Evolutionary conservation across 2,329 filamentous ascomycete species (phyloP).

Genomic region (Microsporum canis): DNA sequence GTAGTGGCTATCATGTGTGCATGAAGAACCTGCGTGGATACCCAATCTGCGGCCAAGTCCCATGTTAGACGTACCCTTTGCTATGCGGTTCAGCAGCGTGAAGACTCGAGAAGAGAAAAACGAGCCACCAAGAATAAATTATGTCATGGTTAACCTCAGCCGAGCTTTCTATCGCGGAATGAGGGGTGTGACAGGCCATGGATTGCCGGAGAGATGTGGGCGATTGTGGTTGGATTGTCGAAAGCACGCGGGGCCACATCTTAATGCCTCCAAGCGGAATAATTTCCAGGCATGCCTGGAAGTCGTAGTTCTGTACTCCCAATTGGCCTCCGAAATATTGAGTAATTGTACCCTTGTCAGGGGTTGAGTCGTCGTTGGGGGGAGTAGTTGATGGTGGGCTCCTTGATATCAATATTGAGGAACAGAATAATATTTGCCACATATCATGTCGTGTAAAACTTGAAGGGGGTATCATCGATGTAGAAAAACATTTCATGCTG

Average conservation of each 20-base stretch:
- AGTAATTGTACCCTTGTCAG: neutral
- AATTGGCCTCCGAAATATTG: neutral
- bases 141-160: neutral
- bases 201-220: neutral
- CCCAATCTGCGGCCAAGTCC: neutral
- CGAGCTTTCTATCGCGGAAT: neutral
- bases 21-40: conserved; percentile 3
- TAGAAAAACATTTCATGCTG: no score
- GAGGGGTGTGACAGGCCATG: neutral
- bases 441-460: neutral
- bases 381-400: neutral
- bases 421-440: neutral
- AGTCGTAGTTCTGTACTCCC: neutral
- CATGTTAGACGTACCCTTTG: neutral
- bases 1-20: conserved; percentile 1
- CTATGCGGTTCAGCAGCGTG: neutral
- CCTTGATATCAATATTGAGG: neutral
- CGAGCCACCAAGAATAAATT: neutral
- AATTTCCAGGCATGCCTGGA: neutral
- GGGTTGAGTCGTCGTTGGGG: neutral
- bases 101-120: neutral
- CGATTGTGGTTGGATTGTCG: conserved; percentile 3
- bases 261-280: neutral
- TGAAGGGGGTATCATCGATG: neutral
- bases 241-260: neutral